Percentiles rank a stretch among this genome's conserved stretches.
phyloP scores from a whole-genome alignment of 805 yeast species.

The Helenozyma baotianmanensis region DNA sequence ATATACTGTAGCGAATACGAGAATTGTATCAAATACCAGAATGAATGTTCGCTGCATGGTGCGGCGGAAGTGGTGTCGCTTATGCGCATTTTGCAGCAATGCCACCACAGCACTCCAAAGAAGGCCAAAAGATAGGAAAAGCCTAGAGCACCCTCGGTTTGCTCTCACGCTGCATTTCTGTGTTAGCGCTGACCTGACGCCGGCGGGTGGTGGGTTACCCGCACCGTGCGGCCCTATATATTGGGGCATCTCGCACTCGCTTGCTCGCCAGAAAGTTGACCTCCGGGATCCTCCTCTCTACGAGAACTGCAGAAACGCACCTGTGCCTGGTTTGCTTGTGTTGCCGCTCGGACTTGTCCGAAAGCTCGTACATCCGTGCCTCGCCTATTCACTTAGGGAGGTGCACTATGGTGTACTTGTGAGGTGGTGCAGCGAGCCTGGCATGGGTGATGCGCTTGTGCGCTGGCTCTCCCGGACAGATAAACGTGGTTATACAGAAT shows the following conservation, averaged over 20 bases:
- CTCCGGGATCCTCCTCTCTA: conserved; percentile 32
- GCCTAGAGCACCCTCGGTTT: no score
- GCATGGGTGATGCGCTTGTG: conserved; percentile 9
- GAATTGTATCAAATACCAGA: no score
- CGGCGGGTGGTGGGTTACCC: conserved; percentile 14
- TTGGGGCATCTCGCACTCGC: conserved; percentile 1
- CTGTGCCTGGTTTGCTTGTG: conserved; percentile 8
- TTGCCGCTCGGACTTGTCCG: conserved; percentile 17
- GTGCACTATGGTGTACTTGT: conserved; percentile 15
- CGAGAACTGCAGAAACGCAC: conserved; percentile 25
- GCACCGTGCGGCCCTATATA: conserved; percentile 8
- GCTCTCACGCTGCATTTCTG: no score
- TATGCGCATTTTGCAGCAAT: no score
- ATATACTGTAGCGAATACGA: no score
- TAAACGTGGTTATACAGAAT: conserved; percentile 39
- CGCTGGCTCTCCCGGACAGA: conserved; percentile 33
- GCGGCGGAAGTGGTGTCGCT: no score
- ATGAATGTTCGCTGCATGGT: no score
- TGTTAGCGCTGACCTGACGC: no score
- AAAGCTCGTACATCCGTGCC: conserved; percentile 18
- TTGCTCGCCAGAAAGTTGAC: conserved; percentile 33
- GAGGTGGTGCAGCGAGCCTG: conserved; percentile 7
- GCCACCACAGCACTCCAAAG: no score
- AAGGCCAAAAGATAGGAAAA: no score
- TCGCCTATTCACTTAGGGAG: conserved; percentile 42